A percentile compares a stretch with the other conserved stretches of the same genome.
phyloP scores from a whole-genome alignment of 345 rosid species.

The Eucalyptus curtisii region DNA sequence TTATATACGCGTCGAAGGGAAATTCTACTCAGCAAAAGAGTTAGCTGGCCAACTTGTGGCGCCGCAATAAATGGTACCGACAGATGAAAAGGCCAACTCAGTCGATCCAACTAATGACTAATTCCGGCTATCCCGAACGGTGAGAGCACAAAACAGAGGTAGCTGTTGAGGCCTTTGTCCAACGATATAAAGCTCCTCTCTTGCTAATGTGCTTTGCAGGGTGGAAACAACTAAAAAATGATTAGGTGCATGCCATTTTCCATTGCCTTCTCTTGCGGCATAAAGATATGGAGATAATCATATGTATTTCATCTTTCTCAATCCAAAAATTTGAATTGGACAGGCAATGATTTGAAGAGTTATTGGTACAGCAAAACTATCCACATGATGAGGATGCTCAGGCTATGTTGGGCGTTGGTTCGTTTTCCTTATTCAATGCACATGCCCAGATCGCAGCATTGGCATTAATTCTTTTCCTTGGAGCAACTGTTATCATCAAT shows the following conservation, averaged over 20 bases:
- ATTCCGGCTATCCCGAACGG: not conserved
- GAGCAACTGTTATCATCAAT: not conserved
- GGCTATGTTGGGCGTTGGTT: not conserved
- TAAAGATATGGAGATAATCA: not conserved
- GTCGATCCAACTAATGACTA: not conserved
- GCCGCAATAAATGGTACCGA: not conserved
- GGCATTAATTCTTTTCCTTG: not conserved
- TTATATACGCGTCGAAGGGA: not conserved
- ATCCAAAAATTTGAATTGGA: not conserved
- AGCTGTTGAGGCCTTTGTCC: not conserved
- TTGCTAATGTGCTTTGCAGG: not conserved
- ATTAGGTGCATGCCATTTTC: not conserved
- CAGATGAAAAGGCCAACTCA: not conserved
- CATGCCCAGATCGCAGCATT: not conserved
- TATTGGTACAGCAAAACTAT: not conserved
- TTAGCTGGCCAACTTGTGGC: not conserved
- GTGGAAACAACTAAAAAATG: not conserved
- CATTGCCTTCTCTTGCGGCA: not conserved
- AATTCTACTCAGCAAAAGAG: not conserved
- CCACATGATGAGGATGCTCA: not conserved
- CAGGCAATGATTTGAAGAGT: not conserved
- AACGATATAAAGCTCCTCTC: not conserved
- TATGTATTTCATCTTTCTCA: not conserved
- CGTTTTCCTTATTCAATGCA: not conserved
- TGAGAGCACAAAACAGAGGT: not conserved